Evolutionary conservation across 164 flowering plant genomes (phyloP).

Genomic region (Vitis amurensis): DNA sequence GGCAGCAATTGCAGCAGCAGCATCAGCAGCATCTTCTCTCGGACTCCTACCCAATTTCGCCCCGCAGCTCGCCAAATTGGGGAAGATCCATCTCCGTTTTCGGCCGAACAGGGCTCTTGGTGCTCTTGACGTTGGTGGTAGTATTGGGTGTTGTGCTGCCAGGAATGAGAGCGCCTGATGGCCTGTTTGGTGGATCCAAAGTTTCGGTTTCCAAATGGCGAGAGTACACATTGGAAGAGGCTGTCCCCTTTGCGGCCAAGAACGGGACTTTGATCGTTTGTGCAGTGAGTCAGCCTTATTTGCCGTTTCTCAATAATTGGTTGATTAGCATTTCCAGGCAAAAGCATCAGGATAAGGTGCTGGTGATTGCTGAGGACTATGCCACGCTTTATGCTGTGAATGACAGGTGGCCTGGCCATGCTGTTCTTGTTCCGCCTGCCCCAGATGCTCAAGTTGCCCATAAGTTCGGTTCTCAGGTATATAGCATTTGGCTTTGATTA

Average conservation of each 20-base stretch:
- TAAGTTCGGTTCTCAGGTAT: conserved; percentile 93
- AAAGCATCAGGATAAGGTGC: conserved; percentile 82
- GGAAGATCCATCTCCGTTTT: conserved; percentile 39
- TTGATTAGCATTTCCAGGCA: conserved; percentile 81
- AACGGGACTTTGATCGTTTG: conserved; percentile 88
- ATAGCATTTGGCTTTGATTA: no score
- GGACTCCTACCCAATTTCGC: conserved; percentile 37
- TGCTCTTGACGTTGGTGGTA: conserved; percentile 53
- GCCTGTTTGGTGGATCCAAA: conserved; percentile 15
- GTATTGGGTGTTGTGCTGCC: conserved; percentile 64
- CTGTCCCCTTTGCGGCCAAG: conserved; percentile 66
- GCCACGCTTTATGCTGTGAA: conserved; percentile 78
- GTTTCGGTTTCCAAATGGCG: conserved; percentile 59
- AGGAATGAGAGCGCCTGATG: conserved; percentile 27
- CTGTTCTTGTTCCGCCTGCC: conserved; percentile 88
- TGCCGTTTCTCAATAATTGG: conserved; percentile 92
- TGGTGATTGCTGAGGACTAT: conserved; percentile 96
- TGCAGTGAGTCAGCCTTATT: conserved; percentile 87
- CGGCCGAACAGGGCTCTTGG: conserved; percentile 43
- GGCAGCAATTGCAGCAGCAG: no score
- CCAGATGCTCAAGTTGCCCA: conserved; percentile 81
- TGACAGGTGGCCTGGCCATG: conserved; percentile 96
- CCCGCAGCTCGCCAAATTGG: conserved; percentile 24
- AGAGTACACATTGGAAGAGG: conserved; percentile 66
- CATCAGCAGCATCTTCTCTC: conserved; percentile 10